A percentile compares a stretch with the other conserved stretches of the same genome.
phyloP scores from a whole-genome alignment of 805 yeast species.

The Cyberlindnera bimundalis region DNA sequence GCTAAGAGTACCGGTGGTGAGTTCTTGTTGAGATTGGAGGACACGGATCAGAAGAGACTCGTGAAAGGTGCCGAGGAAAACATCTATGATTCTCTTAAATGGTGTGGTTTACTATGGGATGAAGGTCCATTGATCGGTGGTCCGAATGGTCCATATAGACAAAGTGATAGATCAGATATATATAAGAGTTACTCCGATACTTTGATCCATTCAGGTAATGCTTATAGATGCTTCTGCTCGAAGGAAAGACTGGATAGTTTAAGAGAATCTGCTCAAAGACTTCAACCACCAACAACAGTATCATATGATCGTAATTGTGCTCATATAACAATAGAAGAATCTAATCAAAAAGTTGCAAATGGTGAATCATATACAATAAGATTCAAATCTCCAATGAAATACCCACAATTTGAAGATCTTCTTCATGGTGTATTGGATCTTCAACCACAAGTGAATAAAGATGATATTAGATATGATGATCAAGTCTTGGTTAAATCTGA shows the following conservation, averaged over 20 bases:
- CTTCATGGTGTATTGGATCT: slow-evolving; percentile 74
- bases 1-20: slow-evolving; percentile 80
- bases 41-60: slow-evolving; percentile 81
- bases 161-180: slow-evolving; percentile 70
- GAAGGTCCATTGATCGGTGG: slow-evolving; percentile 64
- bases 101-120: slow-evolving; percentile 77
- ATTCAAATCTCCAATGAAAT: slow-evolving; percentile 69
- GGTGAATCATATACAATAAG: slow-evolving; percentile 54
- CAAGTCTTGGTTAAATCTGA: slow-evolving; percentile 90
- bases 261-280: slow-evolving; percentile 65
- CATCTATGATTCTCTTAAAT: slow-evolving; percentile 67
- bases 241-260: slow-evolving; percentile 69
- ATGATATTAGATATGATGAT: slow-evolving; percentile 82
- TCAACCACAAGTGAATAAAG: slow-evolving; percentile 72
- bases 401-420: slow-evolving; percentile 66
- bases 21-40: slow-evolving; percentile 82
- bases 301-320: slow-evolving; percentile 86
- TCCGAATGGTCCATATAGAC: slow-evolving; percentile 71
- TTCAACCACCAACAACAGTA: slow-evolving; percentile 87
- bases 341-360: slow-evolving; percentile 32
- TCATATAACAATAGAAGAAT: slow-evolving; percentile 40
- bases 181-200: slow-evolving; percentile 57
- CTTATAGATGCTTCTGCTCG: slow-evolving; percentile 85
- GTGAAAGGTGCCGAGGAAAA: slow-evolving; percentile 81
- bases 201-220: slow-evolving; percentile 62